Conservation (phyloP, 768 basidiomycete species). For the Boletus insuetus region DNA sequence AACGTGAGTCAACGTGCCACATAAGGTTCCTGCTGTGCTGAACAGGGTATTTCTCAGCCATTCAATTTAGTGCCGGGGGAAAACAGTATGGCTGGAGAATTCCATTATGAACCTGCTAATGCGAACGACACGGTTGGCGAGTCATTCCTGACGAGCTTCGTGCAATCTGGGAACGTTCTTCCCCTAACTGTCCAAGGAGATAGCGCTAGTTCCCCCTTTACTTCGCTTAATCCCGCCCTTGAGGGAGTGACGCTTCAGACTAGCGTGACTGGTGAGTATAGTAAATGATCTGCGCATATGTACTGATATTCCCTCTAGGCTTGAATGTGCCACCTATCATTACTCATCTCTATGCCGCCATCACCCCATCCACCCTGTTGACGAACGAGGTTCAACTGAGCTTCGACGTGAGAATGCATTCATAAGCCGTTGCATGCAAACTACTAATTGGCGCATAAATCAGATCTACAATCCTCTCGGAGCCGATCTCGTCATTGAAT, state of each 20-base stretch:
- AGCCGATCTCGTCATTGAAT: conserved; percentile 53
- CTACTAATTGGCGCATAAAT: conserved; percentile 1
- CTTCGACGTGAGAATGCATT: conserved; percentile 47
- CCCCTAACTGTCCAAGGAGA: conserved; percentile 61
- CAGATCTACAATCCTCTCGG: conserved; percentile 56
- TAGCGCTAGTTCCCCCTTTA: conserved; percentile 55
- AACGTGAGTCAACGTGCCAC: conserved; percentile 37
- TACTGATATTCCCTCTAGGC: conserved; percentile 21
- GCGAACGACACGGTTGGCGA: conserved; percentile 65
- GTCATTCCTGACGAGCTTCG: conserved; percentile 57
- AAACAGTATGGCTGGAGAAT: conserved; percentile 54
- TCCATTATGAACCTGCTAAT: conserved; percentile 64
- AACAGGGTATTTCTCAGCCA: conserved; percentile 32
- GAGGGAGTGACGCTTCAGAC: conserved; percentile 50
- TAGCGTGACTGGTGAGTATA: conserved; percentile 43
- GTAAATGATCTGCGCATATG: neutral
- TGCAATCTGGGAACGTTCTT: conserved; percentile 49
- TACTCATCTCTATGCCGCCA: conserved; percentile 51
- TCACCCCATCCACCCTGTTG: conserved; percentile 48
- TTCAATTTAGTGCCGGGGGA: conserved; percentile 59
- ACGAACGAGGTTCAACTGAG: conserved; percentile 52
- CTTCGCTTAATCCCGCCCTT: conserved; percentile 54
- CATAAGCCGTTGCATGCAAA: neutral
- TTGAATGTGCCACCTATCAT: conserved; percentile 57
- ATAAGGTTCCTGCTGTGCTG: neutral